Percentiles rank a stretch among this genome's conserved stretches.
These are phyloP conservation scores for Claviceps sorghi DNA, from an alignment of 2,329 filamentous ascomycete genomes.

Conservation along the genomic window DNA sequence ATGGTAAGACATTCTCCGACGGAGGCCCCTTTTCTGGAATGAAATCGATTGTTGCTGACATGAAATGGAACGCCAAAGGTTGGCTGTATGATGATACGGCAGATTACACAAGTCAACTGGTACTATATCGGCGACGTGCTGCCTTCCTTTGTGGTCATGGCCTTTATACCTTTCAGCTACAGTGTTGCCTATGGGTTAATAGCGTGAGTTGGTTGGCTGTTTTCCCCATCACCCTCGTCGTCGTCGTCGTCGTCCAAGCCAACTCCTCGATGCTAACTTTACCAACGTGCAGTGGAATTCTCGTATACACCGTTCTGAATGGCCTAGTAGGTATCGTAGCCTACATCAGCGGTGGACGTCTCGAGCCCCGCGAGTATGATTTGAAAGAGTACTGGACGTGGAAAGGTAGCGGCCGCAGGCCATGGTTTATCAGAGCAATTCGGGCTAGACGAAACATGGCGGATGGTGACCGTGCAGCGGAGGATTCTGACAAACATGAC, in stretches of 20 bases:
- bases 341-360: conserved; percentile 24
- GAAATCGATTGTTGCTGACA: neutral
- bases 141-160: conserved; percentile 61
- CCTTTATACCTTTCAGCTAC: conserved; percentile 66
- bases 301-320: conserved; percentile 39
- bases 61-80: conserved; percentile 28
- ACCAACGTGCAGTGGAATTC: conserved; percentile 28
- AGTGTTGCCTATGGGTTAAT: conserved; percentile 66
- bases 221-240: too few relatives aligned
- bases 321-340: conserved; percentile 31
- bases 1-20: conserved; percentile 27
- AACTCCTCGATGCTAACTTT: neutral
- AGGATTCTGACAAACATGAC: neutral
- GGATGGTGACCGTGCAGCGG: neutral
- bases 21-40: neutral
- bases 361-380: conserved; percentile 37
- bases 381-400: conserved; percentile 42
- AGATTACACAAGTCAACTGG: conserved; percentile 65
- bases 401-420: conserved; percentile 31
- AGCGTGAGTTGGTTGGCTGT: conserved; percentile 32
- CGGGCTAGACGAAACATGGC: conserved; percentile 6
- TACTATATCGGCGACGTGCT: conserved; percentile 60
- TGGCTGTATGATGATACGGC: conserved; percentile 64
- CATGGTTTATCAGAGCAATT: conserved; percentile 31
- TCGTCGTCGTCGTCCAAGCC: neutral